phyloP scores from a whole-genome alignment of 2,329 filamentous ascomycete genomes.

The Hysterium pulicare region DNA sequence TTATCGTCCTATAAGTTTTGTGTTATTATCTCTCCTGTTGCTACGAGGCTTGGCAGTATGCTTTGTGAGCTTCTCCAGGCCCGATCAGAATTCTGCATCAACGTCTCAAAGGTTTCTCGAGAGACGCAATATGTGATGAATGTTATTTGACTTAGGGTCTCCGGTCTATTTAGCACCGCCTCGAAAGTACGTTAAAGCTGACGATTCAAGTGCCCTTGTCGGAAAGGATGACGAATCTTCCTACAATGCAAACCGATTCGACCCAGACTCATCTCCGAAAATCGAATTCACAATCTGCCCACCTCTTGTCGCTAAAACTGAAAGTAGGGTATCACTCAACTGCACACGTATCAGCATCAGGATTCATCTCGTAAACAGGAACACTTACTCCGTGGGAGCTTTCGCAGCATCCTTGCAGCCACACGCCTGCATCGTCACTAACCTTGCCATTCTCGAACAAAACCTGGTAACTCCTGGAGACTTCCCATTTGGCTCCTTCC shows the following conservation, averaged over 20 bases:
- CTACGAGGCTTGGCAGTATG: no score
- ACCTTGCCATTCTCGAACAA: slow-evolving; percentile 67
- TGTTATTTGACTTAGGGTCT: no score
- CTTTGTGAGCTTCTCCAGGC: no score
- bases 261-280: slow-evolving; percentile 48
- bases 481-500: slow-evolving; percentile 55
- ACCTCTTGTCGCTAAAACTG: slow-evolving; percentile 70
- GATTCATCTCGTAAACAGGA: slow-evolving; percentile 1
- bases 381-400: slow-evolving; percentile 80
- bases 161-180: no score
- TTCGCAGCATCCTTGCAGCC: slow-evolving; percentile 93
- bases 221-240: no score
- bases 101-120: no score
- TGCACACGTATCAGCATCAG: slow-evolving; percentile 28
- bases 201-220: no score
- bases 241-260: not conserved
- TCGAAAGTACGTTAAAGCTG: no score
- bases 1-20: no score
- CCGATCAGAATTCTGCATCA: no score
- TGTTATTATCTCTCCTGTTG: no score
- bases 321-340: slow-evolving; percentile 79
- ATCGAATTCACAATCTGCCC: slow-evolving; percentile 76
- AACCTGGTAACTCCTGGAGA: slow-evolving; percentile 76
- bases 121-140: no score
- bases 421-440: slow-evolving; percentile 72